Conservation (phyloP, 305 asterid species). For the Andrographis paniculata region DNA sequence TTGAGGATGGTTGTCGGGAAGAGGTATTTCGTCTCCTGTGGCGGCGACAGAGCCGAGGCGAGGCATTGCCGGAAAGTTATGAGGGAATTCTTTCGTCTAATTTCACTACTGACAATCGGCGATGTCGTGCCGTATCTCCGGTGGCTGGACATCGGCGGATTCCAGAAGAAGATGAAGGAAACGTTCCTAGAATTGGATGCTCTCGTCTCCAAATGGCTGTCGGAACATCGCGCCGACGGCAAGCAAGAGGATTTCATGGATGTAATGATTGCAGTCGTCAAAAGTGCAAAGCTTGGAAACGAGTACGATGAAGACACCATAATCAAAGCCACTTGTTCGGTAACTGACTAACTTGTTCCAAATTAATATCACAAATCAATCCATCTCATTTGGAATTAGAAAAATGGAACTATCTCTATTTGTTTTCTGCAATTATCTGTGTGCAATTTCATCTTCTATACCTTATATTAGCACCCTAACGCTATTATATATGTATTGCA, state of each 20-base stretch:
- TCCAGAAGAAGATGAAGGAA: conserved; percentile 26
- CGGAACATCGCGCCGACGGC: conserved; percentile 18
- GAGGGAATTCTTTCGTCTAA: conserved; percentile 23
- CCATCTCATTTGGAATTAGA: no score
- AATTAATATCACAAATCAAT: no score
- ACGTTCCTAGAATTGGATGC: conserved; percentile 20
- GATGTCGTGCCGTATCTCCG: conserved; percentile 25
- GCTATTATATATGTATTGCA: neutral
- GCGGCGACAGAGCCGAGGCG: conserved; percentile 16
- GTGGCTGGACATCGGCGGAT: conserved; percentile 38
- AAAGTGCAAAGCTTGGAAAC: conserved; percentile 7
- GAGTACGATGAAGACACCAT: conserved; percentile 18
- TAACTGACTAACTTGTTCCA: neutral
- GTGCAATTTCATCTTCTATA: no score
- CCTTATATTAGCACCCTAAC: no score
- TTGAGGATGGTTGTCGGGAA: conserved; percentile 24
- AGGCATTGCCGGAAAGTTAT: conserved; percentile 19
- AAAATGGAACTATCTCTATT: no score
- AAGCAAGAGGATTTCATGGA: conserved; percentile 26
- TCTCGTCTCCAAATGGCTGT: conserved; percentile 23
- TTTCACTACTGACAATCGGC: conserved; percentile 17
- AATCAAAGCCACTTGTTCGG: conserved; percentile 29
- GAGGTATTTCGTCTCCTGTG: conserved; percentile 11
- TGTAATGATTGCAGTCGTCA: conserved; percentile 21
- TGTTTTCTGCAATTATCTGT: no score